Evolutionary conservation across 352 stramenopile species (phyloP), one percentile per base, ranked within the genome.

Genomic region (Phytophthora hybrid): DNA sequence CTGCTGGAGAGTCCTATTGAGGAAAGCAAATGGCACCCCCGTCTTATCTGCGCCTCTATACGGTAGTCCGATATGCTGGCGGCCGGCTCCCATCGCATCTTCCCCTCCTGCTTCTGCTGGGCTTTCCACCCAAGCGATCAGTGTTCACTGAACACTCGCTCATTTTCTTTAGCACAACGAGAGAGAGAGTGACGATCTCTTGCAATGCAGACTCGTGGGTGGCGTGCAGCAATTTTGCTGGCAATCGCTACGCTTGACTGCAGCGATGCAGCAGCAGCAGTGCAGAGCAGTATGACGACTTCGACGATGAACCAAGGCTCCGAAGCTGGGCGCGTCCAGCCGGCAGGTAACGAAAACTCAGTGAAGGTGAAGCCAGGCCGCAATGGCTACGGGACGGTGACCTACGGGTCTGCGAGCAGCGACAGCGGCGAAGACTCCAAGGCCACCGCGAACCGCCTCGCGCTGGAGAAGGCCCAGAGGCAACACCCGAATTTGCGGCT

Each of bases 371-470:
- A 59, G 41, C 59, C 61, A 13, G 73, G 73, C 5, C 73, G 58
- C 13, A 83, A 85, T 37, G 78, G 76, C 37, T 81, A 76, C 53
- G 78, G 78, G 0, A 74, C 58, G 10, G 69, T 85, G 31, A 69
- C 76, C n/a, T 85, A 78, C 60, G 62, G 57, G 10, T 71, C 66
- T 26, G 53, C 57, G 4, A 74, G 62, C 23, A 63, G 44, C 14
- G 51, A 74, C 55, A 66, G 53, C 6, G 59, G 32, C 23, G 56
- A 73, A 46, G 63, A 19, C 65, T 66, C 63, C 5, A 31, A 68
- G 37, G 41, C 57, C 19, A 57, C 56, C 19, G 66, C 76, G 13
- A 67, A 77, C 19, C 75, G 69, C 5, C 58, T 69, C n/a, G 63
- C 66, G 18, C 32, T 80, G 13, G 71, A 73, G 46, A 47, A 67